A percentile compares a stretch with the other conserved stretches of the same genome.
phyloP scores from a whole-genome alignment of 2,329 filamentous ascomycete species.

The Penicillium sp. region DNA sequence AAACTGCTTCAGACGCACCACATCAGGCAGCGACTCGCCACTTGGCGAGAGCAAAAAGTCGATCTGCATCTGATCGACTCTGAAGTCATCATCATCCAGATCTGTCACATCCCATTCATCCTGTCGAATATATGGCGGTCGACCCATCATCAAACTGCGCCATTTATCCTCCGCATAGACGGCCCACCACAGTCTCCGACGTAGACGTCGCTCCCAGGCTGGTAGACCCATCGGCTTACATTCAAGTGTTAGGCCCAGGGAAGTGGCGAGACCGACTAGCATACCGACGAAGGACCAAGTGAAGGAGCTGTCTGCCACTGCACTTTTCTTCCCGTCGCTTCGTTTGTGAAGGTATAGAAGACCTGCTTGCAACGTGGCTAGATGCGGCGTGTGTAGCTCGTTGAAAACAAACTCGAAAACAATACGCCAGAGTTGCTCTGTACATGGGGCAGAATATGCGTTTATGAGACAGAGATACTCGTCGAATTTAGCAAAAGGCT shows the following conservation, averaged over 20 bases:
- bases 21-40: neutral
- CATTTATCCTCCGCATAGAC: conserved; percentile 40
- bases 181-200: conserved; percentile 41
- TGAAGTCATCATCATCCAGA: conserved; percentile 28
- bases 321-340: conserved; percentile 13
- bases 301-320: conserved; percentile 32
- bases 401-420: conserved; percentile 22
- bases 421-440: conserved; percentile 26
- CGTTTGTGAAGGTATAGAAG: conserved; percentile 30
- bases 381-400: conserved; percentile 30
- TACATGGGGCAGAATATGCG: conserved; percentile 20
- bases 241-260: conserved; percentile 36
- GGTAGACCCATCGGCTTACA: conserved; percentile 35
- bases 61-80: conserved; percentile 10
- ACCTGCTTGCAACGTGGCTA: conserved; percentile 29
- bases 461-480: conserved; percentile 21
- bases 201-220: conserved; percentile 35
- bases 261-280: conserved; percentile 31
- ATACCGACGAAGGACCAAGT: conserved; percentile 36
- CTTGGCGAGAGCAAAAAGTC: neutral
- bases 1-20: conserved; percentile 13
- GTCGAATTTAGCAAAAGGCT: conserved; percentile 30
- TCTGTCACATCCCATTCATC: conserved; percentile 35
- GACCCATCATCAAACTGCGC: conserved; percentile 34
- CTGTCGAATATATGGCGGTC: conserved; percentile 33